Percentiles rank a stretch among this genome's conserved stretches.
These are phyloP conservation scores for Backusella parvicylindrica DNA, from an alignment of 192 early-diverging fungal genomes.

Conservation along the genomic window DNA sequence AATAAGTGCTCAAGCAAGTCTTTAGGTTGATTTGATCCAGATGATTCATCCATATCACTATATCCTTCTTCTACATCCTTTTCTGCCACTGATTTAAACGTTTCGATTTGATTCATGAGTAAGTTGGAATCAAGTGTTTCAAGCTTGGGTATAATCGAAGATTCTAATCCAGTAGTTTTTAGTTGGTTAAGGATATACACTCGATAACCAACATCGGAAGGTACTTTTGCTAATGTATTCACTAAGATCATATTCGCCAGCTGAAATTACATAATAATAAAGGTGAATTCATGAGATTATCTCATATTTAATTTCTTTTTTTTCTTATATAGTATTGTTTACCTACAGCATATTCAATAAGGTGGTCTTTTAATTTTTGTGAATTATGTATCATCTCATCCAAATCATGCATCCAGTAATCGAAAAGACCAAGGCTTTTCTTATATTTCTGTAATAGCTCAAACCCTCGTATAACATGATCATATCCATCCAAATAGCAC, in stretches of 20 bases:
- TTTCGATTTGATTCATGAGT: slow-evolving; percentile 21
- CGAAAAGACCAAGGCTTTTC: slow-evolving; percentile 53
- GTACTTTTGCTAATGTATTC: slow-evolving; percentile 66
- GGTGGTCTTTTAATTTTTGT: slow-evolving; percentile 65
- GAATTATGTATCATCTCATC: slow-evolving; percentile 69
- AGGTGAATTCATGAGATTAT: background rate
- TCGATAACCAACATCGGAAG: slow-evolving; percentile 66
- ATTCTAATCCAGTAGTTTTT: slow-evolving; percentile 59
- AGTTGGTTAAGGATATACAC: slow-evolving; percentile 70
- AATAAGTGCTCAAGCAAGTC: slow-evolving; percentile 67
- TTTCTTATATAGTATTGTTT: background rate
- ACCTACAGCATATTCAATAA: slow-evolving; percentile 68
- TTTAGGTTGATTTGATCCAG: slow-evolving; percentile 63
- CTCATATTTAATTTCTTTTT: background rate
- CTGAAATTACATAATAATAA: slow-evolving; percentile 18
- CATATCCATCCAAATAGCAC: slow-evolving; percentile 74
- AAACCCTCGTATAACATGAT: slow-evolving; percentile 69
- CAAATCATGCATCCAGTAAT: slow-evolving; percentile 73
- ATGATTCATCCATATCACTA: slow-evolving; percentile 43
- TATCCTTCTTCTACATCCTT: slow-evolving; percentile 33
- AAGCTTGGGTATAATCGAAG: slow-evolving; percentile 55
- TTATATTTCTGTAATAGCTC: slow-evolving; percentile 68
- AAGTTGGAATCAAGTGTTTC: slow-evolving; percentile 44
- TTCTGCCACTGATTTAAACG: slow-evolving; percentile 11
- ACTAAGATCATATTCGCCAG: slow-evolving; percentile 72